Conservation (phyloP, 768 basidiomycete species). For the Naganishia vishniacii region DNA sequence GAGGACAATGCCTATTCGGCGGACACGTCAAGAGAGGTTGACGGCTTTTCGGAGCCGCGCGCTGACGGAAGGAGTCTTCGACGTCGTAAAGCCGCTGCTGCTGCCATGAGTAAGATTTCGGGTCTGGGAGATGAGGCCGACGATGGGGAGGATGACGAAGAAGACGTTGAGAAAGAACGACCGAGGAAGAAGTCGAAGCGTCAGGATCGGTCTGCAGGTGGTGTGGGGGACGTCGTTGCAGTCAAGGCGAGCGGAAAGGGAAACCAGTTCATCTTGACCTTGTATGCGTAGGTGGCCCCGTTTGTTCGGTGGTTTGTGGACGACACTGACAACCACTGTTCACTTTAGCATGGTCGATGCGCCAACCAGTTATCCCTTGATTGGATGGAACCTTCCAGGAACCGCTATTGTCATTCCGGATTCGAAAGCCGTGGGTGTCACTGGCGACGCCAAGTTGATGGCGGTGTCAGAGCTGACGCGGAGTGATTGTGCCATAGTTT, state of each 20-base stretch:
- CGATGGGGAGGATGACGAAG: no score
- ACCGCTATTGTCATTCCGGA: constrained; percentile 5
- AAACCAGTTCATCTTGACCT: constrained; percentile 13
- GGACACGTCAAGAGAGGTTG: not conserved
- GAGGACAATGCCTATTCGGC: not conserved
- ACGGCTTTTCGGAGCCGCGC: not conserved
- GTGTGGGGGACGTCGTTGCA: not conserved
- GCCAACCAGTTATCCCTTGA: constrained; percentile 11
- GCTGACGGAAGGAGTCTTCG: not conserved
- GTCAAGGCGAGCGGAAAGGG: constrained; percentile 4
- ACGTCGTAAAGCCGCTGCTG: not conserved
- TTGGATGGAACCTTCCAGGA: constrained; percentile 13
- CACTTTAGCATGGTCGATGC: constrained; percentile 17
- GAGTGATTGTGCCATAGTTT: not conserved
- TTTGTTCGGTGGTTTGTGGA: not conserved
- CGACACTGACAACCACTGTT: no score
- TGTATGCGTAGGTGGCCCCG: not conserved
- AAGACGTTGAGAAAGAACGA: not conserved
- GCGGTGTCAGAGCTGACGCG: not conserved
- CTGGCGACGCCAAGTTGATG: no score
- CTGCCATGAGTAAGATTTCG: no score
- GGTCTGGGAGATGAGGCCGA: no score
- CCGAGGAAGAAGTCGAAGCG: constrained; percentile 1
- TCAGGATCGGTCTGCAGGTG: not conserved
- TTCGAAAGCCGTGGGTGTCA: constrained; percentile 17